Base-by-base conservation (phyloP, 2,329 filamentous ascomycete genomes). In the Alternaria sp. region DNA sequence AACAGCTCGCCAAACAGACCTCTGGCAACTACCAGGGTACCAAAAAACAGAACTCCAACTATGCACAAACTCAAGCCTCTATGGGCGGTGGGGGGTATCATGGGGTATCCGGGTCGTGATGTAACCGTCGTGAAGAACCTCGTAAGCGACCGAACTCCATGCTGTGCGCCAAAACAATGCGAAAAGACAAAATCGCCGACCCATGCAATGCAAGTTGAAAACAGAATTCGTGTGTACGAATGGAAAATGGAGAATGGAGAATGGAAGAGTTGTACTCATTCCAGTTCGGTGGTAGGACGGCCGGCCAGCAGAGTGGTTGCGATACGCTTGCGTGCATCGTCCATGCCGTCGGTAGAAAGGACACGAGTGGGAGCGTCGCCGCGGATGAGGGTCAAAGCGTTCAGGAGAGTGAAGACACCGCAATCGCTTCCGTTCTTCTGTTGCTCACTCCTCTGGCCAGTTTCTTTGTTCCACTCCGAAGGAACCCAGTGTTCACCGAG, bases 391-490 rank as follows among this genome's bases (percentile, higher is more conserved):
- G 88, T 91, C 51, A 93, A 85, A 15, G 87, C 89, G 72, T 94
- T 95, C 18, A 91, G 87, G 68, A 92, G 88, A 14, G 90, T 87
- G 75, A 93, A 92, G 4, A 93, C 87, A n/a, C 92, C 92, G 69
- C 92, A 94, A 75, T 94, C 92, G 73, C 86, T 88, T 2, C 86
- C 85, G 72, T 94, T 94, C 25, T 80, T 83, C 76, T 94, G 92
- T 3, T 58, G 53, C 5, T 67, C 85, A 37, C 86, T 87, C 15
- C 79, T 77, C 58, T 76, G 73, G 47, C 85, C 82, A n/a, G 79
- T 75, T 8, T 86, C 80, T 1, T 83, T 80, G 23, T 77, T 82
- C 92, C 92, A 94, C 44, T 92, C 89, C 2, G 80, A 79, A 14
- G 82, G 81, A 3, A 84, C 74, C 71, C 86, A 93, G 6, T 80